phyloP scores from a whole-genome alignment of 495 filamentous ascomycete genomes.

The Penicillium ucsense region DNA sequence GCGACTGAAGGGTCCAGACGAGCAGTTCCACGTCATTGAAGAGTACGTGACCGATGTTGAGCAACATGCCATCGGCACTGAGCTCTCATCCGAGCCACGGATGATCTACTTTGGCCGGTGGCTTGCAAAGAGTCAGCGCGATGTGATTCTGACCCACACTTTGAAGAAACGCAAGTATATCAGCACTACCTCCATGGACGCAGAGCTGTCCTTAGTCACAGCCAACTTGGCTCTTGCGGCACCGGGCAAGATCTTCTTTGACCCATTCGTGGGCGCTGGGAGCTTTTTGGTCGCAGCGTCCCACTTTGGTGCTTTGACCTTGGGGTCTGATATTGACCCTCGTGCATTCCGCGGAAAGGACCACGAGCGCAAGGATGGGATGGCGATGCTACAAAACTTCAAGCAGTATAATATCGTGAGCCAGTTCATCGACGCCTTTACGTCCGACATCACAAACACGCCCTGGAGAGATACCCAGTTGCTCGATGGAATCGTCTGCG shows the following conservation, averaged over 20 bases:
- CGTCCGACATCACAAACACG: conserved; percentile 82
- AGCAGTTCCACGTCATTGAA: conserved; percentile 71
- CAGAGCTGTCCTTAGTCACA: conserved; percentile 82
- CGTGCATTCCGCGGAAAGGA: conserved; percentile 69
- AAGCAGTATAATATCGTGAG: conserved; percentile 64
- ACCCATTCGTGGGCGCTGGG: conserved; percentile 92
- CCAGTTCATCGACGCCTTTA: conserved; percentile 63
- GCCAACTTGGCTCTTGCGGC: conserved; percentile 80
- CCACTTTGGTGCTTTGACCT: conserved; percentile 72
- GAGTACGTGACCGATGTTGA: conserved; percentile 51
- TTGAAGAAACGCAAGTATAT: conserved; percentile 91
- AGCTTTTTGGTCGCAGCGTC: conserved; percentile 80
- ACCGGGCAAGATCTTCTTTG: conserved; percentile 76
- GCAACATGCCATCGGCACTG: conserved; percentile 7
- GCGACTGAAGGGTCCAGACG: conserved; percentile 56
- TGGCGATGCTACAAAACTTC: conserved; percentile 65
- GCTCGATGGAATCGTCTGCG: conserved; percentile 90
- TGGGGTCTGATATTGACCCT: conserved; percentile 90
- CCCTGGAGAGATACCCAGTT: conserved; percentile 52
- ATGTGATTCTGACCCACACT: conserved; percentile 65
- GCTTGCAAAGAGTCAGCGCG: conserved; percentile 51
- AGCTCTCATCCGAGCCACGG: conserved; percentile 39
- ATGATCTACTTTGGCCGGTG: conserved; percentile 62
- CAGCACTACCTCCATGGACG: conserved; percentile 92
- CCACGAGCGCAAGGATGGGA: conserved; percentile 27